Percentiles rank a stretch among this genome's conserved stretches.
Conservation (phyloP, 1,139 yeast species). For the Nakaseomyces glabratus region DNA sequence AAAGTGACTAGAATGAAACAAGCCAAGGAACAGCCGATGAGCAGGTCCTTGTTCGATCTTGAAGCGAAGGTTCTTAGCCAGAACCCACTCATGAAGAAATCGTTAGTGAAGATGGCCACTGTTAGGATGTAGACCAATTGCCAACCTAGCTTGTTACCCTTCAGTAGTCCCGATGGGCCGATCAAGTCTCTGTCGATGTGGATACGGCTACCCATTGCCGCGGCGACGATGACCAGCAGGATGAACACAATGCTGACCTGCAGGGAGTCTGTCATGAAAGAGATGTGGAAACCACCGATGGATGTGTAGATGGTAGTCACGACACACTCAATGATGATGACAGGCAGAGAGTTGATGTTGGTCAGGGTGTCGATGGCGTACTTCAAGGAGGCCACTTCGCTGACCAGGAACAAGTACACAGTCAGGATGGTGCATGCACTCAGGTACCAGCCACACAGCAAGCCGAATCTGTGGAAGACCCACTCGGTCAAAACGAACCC, state of each 20-base stretch:
- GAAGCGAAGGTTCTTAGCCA: slow-evolving; percentile 95
- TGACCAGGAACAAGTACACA: slow-evolving; percentile 78
- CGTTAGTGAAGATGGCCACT: slow-evolving; percentile 84
- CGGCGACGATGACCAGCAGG: slow-evolving; percentile 58
- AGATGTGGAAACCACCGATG: slow-evolving; percentile 82
- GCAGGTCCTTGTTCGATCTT: slow-evolving; percentile 61
- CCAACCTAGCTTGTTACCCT: slow-evolving; percentile 73
- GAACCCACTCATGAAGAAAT: slow-evolving; percentile 82
- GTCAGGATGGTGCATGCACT: slow-evolving; percentile 80
- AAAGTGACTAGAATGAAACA: slow-evolving; percentile 55
- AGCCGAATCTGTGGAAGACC: slow-evolving; percentile 77
- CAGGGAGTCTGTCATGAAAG: slow-evolving; percentile 79
- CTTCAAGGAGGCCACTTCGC: slow-evolving; percentile 75
- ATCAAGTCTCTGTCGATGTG: slow-evolving; percentile 56
- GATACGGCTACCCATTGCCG: slow-evolving; percentile 74
- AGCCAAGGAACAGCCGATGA: slow-evolving; percentile 69
- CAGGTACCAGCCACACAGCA: slow-evolving; percentile 60
- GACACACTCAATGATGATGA: slow-evolving; percentile 75
- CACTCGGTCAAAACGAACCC: slow-evolving; percentile 94
- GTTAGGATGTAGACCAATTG: slow-evolving; percentile 75
- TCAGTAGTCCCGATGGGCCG: slow-evolving; percentile 55
- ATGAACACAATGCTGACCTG: slow-evolving; percentile 72
- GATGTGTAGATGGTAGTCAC: slow-evolving; percentile 83
- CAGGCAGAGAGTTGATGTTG: slow-evolving; percentile 70
- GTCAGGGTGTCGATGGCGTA: slow-evolving; percentile 71